phyloP scores from a whole-genome alignment of 169 alveolate genomes.

The Ichthyophthirius multifiliis region DNA sequence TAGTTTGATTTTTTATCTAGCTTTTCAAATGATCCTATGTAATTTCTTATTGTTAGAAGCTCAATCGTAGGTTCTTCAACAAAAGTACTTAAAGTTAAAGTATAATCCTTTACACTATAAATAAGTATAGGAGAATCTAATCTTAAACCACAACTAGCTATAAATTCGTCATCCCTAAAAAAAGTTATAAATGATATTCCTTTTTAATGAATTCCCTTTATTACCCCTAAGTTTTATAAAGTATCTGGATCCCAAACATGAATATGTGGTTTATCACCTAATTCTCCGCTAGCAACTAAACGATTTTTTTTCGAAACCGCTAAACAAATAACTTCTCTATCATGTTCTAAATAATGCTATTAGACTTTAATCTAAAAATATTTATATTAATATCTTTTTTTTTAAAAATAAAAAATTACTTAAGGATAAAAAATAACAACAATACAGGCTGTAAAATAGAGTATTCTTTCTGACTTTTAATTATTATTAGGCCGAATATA shows the following conservation, averaged over 20 bases:
- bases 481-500: slow-evolving; percentile 38
- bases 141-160: slow-evolving; percentile 74
- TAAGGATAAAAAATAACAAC: slow-evolving; percentile 67
- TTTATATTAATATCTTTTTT: too few relatives aligned
- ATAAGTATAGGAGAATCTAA: slow-evolving; percentile 48
- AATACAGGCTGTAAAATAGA: slow-evolving; percentile 72
- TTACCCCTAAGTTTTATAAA: slow-evolving; percentile 64
- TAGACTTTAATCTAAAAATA: slow-evolving; percentile 25
- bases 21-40: slow-evolving; percentile 16
- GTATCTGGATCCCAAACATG: slow-evolving; percentile 78
- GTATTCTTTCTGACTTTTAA: slow-evolving; percentile 50
- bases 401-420: too few relatives aligned
- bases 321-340: slow-evolving; percentile 62
- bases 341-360: slow-evolving; percentile 77
- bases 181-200: slow-evolving; percentile 80
- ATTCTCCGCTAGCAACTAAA: slow-evolving; percentile 76
- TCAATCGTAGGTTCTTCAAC: slow-evolving; percentile 23
- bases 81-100: slow-evolving; percentile 22
- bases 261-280: slow-evolving; percentile 69
- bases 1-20: neutral
- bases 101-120: slow-evolving; percentile 34
- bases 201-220: slow-evolving; percentile 75
- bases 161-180: slow-evolving; percentile 64
- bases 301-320: slow-evolving; percentile 67
- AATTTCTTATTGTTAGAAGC: slow-evolving; percentile 29